phyloP scores from a whole-genome alignment of 257 asterid species.

The Dorcoceras hygrometricum region DNA sequence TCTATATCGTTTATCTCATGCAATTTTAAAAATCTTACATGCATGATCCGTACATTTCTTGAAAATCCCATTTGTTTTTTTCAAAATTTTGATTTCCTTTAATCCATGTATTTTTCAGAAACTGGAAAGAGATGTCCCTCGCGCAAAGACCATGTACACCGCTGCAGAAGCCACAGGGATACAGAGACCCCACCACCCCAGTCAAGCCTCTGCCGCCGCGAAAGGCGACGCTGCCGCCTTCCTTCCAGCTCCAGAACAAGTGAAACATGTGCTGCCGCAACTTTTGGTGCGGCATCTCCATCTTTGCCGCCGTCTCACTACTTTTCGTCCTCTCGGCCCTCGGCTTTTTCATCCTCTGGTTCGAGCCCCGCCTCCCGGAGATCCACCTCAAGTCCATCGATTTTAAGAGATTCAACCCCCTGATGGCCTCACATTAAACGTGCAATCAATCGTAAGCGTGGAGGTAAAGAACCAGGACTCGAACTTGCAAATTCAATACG shows the following conservation, averaged over 20 bases:
- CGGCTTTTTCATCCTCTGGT: neutral
- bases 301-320: constrained; percentile 17
- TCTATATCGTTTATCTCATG: too few species aligned
- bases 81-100: neutral
- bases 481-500: constrained; percentile 35
- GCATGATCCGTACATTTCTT: neutral
- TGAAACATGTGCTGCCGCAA: constrained; percentile 34
- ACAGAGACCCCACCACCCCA: constrained; percentile 35
- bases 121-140: constrained; percentile 28
- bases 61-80: too few species aligned
- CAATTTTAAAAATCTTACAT: too few species aligned
- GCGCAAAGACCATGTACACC: constrained; percentile 35
- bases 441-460: constrained; percentile 19
- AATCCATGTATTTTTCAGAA: neutral
- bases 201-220: constrained; percentile 23
- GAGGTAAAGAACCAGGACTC: constrained; percentile 38
- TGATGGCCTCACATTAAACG: constrained; percentile 32
- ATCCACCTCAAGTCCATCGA: neutral
- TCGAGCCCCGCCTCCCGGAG: neutral
- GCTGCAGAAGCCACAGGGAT: constrained; percentile 54
- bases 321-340: constrained; percentile 18
- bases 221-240: constrained; percentile 32
- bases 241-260: constrained; percentile 18
- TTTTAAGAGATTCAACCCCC: neutral
- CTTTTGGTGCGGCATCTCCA: constrained; percentile 35